Evolutionary conservation across 768 basidiomycete species (phyloP).

Genomic region (Calocybe indica): DNA sequence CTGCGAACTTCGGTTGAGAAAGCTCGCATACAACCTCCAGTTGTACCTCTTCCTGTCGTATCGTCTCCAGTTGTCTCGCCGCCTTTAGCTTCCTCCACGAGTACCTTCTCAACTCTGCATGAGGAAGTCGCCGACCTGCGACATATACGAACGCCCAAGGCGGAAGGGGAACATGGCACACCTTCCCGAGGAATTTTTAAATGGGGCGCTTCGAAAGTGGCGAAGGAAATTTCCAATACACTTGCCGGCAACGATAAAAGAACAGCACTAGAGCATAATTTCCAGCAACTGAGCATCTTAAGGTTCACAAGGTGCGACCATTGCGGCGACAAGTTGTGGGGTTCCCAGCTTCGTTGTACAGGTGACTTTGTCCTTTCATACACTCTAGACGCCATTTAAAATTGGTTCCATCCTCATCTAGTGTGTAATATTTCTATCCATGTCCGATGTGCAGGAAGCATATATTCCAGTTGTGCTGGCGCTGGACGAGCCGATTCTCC

Average conservation of each 20-base stretch:
- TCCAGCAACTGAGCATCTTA: conserved; percentile 84
- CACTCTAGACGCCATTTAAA: background rate
- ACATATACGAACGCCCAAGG: conserved; percentile 31
- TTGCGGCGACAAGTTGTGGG: conserved; percentile 98
- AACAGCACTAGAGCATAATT: conserved; percentile 62
- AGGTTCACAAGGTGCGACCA: conserved; percentile 92
- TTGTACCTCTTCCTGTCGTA: conserved; percentile 24
- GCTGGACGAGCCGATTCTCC: conserved; percentile 25
- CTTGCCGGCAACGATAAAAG: conserved; percentile 27
- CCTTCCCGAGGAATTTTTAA: conserved; percentile 61
- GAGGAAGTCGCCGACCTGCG: conserved; percentile 42
- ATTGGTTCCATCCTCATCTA: conserved; percentile 20
- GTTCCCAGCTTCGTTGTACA: conserved; percentile 87
- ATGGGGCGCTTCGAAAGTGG: conserved; percentile 52
- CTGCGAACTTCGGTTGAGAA: conserved; percentile 21
- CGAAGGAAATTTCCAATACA: conserved; percentile 37
- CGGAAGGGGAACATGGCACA: conserved; percentile 41
- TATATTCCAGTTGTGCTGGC: conserved; percentile 31
- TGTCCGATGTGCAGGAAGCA: conserved; percentile 72
- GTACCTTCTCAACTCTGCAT: conserved; percentile 38
- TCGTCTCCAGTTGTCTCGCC: conserved; percentile 13
- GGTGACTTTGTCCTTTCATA: conserved; percentile 33
- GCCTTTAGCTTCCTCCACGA: conserved; percentile 38
- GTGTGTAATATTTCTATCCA: conserved; percentile 86
- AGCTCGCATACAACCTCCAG: conserved; percentile 15